phyloP scores from a whole-genome alignment of 495 filamentous ascomycete genomes.

The Bacidia gigantensis region DNA sequence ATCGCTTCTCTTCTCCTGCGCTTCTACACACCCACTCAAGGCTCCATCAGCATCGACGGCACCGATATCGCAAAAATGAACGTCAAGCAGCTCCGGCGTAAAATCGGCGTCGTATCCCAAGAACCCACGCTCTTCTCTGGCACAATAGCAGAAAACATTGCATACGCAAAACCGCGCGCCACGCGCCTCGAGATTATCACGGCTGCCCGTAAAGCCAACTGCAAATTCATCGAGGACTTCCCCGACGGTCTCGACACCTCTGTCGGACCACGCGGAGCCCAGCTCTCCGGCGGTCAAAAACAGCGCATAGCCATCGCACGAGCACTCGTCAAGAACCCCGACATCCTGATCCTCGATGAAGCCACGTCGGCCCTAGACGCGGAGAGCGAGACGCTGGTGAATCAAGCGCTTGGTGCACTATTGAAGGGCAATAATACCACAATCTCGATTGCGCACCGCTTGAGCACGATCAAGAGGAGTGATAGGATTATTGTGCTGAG shows the following conservation, averaged over 20 bases:
- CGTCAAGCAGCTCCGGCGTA: slow-evolving; percentile 81
- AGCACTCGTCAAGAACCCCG: slow-evolving; percentile 86
- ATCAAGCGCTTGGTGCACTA: slow-evolving; percentile 67
- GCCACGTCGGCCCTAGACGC: slow-evolving; percentile 88
- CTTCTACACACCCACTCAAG: slow-evolving; percentile 73
- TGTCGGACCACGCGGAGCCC: slow-evolving; percentile 83
- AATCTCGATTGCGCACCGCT: slow-evolving; percentile 88
- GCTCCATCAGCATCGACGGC: slow-evolving; percentile 72
- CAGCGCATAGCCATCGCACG: slow-evolving; percentile 95
- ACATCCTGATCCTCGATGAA: slow-evolving; percentile 94
- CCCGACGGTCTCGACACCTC: slow-evolving; percentile 90
- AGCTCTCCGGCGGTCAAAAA: slow-evolving; percentile 92
- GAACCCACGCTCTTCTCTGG: slow-evolving; percentile 95
- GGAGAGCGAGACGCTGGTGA: slow-evolving; percentile 94
- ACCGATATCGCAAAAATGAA: slow-evolving; percentile 79
- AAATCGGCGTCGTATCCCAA: slow-evolving; percentile 89
- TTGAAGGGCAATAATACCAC: slow-evolving; percentile 82
- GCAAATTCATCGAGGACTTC: slow-evolving; percentile 87
- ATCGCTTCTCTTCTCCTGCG: slow-evolving; percentile 77
- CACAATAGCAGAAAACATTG: slow-evolving; percentile 90
- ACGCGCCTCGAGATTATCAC: slow-evolving; percentile 66
- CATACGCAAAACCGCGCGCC: slow-evolving; percentile 77
- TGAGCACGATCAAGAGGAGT: slow-evolving; percentile 90
- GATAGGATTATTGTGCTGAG: slow-evolving; percentile 85
- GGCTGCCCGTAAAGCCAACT: slow-evolving; percentile 90